These are phyloP conservation scores for Abrus precatorius DNA, from an alignment of 306 rosid species.

Conservation along the genomic window DNA sequence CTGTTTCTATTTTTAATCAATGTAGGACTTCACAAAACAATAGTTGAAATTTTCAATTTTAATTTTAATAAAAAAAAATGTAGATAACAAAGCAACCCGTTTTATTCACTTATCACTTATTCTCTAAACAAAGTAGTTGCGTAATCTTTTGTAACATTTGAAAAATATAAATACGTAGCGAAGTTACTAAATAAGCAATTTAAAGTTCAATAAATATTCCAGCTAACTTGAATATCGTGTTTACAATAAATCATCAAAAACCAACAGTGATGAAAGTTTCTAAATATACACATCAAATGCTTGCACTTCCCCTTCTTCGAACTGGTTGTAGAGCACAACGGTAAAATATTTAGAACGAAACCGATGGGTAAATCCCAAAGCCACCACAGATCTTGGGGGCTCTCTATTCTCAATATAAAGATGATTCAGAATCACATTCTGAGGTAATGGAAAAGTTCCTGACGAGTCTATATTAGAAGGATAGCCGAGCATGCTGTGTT, in stretches of 20 bases:
- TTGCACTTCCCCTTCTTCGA: slow-evolving; percentile 69
- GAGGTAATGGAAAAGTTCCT: slow-evolving; percentile 76
- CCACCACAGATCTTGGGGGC: slow-evolving; percentile 82
- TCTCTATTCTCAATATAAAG: slow-evolving; percentile 90
- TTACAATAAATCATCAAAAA: slow-evolving; percentile 52
- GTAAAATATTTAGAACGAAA: slow-evolving; percentile 88
- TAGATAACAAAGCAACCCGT: too few species aligned
- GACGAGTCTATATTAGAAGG: slow-evolving; percentile 64
- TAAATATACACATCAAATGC: slow-evolving; percentile 47
- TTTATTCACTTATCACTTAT: too few species aligned
- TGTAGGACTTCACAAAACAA: too few species aligned
- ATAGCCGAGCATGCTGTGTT: slow-evolving; percentile 64
- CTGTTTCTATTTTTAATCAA: too few species aligned
- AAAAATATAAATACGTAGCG: not conserved
- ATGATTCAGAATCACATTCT: slow-evolving; percentile 79
- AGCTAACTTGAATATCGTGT: slow-evolving; percentile 41
- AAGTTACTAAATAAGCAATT: slow-evolving; percentile 12
- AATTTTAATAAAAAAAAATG: too few species aligned
- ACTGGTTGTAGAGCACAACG: slow-evolving; percentile 95
- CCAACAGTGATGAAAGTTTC: slow-evolving; percentile 13
- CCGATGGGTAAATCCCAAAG: slow-evolving; percentile 93
- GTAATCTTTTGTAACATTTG: not conserved
- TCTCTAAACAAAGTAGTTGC: too few species aligned
- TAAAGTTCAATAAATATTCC: slow-evolving; percentile 40
- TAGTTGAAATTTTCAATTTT: too few species aligned